These are phyloP conservation scores for Phytophthora citricola DNA, from an alignment of 352 stramenopile species.

Conservation along the genomic window DNA sequence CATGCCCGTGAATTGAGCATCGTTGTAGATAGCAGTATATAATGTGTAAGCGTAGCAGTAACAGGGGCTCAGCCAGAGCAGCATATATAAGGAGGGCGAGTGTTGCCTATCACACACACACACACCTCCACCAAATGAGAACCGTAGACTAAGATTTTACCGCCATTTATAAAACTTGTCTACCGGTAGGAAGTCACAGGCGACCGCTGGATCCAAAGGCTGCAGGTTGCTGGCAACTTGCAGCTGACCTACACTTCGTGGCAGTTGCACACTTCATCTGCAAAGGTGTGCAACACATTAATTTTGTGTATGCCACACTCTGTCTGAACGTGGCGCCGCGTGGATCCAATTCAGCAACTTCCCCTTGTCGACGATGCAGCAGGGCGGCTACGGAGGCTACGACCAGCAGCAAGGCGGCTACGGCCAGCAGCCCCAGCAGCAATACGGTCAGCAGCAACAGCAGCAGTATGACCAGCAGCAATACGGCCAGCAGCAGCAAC, in stretches of 20 bases:
- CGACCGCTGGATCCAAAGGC: neutral
- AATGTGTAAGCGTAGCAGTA: constrained; percentile 26
- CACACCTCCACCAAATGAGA: constrained; percentile 11
- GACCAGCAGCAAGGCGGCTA: constrained; percentile 53
- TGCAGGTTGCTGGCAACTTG: too few relatives aligned
- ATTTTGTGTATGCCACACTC: constrained; percentile 13
- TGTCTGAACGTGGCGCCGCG: constrained; percentile 12
- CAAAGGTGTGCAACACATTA: constrained; percentile 1
- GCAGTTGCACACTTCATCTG: neutral
- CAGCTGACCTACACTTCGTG: neutral
- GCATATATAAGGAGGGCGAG: constrained; percentile 31
- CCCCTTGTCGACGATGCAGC: constrained; percentile 49
- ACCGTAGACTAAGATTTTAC: constrained; percentile 13
- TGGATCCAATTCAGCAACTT: constrained; percentile 27
- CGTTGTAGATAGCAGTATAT: constrained; percentile 11
- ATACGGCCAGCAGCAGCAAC: constrained; percentile 60
- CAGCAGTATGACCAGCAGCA: constrained; percentile 44
- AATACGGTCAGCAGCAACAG: constrained; percentile 47
- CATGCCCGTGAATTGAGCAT: constrained; percentile 58
- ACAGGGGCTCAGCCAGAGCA: constrained; percentile 16
- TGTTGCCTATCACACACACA: neutral
- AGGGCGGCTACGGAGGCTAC: constrained; percentile 50
- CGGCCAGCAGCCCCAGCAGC: constrained; percentile 40
- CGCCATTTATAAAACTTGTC: neutral
- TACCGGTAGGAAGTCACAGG: neutral